A percentile compares a stretch with the other conserved stretches of the same genome.
phyloP scores from a whole-genome alignment of 768 basidiomycete genomes.

The Amanita jacksonii region DNA sequence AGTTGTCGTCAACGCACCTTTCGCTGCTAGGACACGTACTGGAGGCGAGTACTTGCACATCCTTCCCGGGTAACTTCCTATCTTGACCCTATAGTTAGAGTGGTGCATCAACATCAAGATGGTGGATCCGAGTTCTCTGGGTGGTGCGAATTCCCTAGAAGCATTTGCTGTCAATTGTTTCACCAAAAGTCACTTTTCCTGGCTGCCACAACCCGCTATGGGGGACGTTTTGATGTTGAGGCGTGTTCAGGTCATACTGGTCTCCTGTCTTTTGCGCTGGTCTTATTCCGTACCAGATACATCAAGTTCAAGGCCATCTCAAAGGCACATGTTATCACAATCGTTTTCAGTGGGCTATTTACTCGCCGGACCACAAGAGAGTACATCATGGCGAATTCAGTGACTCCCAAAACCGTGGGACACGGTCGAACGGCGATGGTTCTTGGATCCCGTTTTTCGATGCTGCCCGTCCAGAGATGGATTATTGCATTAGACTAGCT shows the following conservation, averaged over 20 bases:
- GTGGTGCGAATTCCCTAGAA: constrained; percentile 13
- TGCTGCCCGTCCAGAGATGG: constrained; percentile 28
- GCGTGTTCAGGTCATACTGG: constrained; percentile 33
- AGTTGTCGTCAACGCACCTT: constrained; percentile 14
- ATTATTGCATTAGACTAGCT: constrained; percentile 32
- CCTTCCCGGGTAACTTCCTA: neutral
- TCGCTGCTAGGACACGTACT: constrained; percentile 11
- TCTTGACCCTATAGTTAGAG: constrained; percentile 25
- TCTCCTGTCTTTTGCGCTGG: neutral
- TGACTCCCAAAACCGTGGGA: constrained; percentile 26
- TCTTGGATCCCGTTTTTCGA: constrained; percentile 35
- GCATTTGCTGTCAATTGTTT: constrained; percentile 43
- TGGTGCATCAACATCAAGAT: constrained; percentile 34
- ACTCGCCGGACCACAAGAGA: constrained; percentile 27
- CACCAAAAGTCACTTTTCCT: constrained; percentile 32
- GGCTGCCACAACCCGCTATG: constrained; percentile 38
- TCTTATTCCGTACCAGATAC: neutral
- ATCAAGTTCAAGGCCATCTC: constrained; percentile 12
- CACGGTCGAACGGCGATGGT: constrained; percentile 26
- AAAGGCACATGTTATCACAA: constrained; percentile 38
- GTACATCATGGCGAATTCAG: constrained; percentile 28
- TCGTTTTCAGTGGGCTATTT: constrained; percentile 47
- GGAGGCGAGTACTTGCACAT: constrained; percentile 17
- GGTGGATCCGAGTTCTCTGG: constrained; percentile 42
- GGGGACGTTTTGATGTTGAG: constrained; percentile 45